A percentile compares a stretch with the other conserved stretches of the same genome.
Conservation (phyloP, 331 rosid genomes). For the Quercus lobata region DNA sequence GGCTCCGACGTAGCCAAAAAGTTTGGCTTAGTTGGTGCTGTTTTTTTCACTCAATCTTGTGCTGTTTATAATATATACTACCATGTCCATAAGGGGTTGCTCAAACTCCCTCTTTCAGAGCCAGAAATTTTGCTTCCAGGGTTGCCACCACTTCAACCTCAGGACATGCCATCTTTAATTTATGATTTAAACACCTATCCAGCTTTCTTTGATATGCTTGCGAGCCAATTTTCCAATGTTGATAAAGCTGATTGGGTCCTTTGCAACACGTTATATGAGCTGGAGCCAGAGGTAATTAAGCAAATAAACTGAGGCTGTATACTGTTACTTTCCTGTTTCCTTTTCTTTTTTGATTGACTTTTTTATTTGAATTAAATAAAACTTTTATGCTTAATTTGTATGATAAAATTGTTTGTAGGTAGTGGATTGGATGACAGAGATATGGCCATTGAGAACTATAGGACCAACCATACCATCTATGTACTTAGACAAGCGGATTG, state of each 20-base stretch:
- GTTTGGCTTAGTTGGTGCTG: slow-evolving; percentile 27
- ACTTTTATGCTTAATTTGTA: background rate
- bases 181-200: background rate
- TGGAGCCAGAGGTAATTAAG: slow-evolving; percentile 22
- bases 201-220: background rate
- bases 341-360: background rate
- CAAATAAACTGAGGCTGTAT: background rate
- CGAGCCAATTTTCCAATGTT: slow-evolving; percentile 21
- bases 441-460: slow-evolving; percentile 5
- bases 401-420: slow-evolving; percentile 4
- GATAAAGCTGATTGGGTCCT: slow-evolving; percentile 33
- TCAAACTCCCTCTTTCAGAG: slow-evolving; percentile 17
- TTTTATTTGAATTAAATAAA: background rate
- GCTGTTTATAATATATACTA: slow-evolving; percentile 32
- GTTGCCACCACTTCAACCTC: slow-evolving; percentile 13
- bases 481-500: slow-evolving; percentile 8
- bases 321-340: background rate
- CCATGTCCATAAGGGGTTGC: slow-evolving; percentile 19
- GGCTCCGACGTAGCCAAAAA: slow-evolving; percentile 39
- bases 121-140: slow-evolving; percentile 23
- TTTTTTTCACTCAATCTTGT: slow-evolving; percentile 46
- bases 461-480: slow-evolving; percentile 29
- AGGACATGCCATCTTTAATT: slow-evolving; percentile 36
- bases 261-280: slow-evolving; percentile 25
- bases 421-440: slow-evolving; percentile 11